Conservation (phyloP, 805 yeast genomes). For the Kodamaea laetipori region DNA sequence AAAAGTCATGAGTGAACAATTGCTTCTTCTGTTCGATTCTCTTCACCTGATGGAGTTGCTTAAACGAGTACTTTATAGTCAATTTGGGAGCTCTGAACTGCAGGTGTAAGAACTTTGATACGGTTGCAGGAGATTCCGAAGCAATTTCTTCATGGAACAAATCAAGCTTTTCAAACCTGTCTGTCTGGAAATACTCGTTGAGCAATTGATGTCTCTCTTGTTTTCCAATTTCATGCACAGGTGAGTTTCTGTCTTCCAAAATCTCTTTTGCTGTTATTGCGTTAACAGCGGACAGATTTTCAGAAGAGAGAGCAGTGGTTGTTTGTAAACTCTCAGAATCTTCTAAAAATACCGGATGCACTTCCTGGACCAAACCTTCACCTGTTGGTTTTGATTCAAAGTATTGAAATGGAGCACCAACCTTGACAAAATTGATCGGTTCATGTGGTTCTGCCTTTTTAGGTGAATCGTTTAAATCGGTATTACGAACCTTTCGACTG, state of each 20-base stretch:
- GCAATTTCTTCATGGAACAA: conserved; percentile 12
- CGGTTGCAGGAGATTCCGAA: not conserved
- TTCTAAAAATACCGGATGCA: not conserved
- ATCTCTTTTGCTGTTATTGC: not conserved
- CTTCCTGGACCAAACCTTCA: conserved; percentile 14
- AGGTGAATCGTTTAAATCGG: conserved; percentile 4
- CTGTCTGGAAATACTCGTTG: not conserved
- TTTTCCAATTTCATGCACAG: not conserved
- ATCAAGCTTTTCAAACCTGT: conserved; percentile 9
- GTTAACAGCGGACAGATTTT: not conserved
- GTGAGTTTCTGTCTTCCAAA: not conserved
- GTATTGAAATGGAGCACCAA: not conserved
- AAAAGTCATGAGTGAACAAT: not conserved
- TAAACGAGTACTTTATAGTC: conserved; percentile 14
- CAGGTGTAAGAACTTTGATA: conserved; percentile 7
- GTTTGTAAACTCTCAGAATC: not conserved
- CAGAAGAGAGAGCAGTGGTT: too few relatives aligned
- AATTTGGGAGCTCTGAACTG: conserved; percentile 5
- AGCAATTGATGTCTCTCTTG: not conserved
- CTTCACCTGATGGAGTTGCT: conserved; percentile 7
- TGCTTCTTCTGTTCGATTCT: not conserved
- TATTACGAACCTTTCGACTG: conserved; percentile 22
- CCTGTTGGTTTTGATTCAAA: conserved; percentile 14
- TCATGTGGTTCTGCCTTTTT: not conserved
- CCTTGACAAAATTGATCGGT: not conserved